Evolutionary conservation across 1,139 yeast genomes (phyloP), one percentile per base, ranked within the genome.

Genomic region (Sporopachydermia cereana): DNA sequence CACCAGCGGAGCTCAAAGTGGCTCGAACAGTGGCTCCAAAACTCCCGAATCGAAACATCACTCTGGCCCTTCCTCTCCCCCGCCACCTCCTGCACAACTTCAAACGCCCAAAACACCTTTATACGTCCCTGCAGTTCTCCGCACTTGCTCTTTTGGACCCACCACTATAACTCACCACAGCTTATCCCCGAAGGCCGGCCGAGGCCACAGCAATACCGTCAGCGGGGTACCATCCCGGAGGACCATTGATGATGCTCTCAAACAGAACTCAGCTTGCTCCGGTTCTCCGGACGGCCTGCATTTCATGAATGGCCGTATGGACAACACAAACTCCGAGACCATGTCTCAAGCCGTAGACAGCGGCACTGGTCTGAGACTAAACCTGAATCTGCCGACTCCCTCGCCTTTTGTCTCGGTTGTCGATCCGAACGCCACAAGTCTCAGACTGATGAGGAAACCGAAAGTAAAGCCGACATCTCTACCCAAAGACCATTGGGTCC

Each of bases 71-170:
- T 39, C 49, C 20, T 43, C 45, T 3, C 49, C 48, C 34, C 48
- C 44, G n/a, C 47, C 45, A 31, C 62, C 60, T 16, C 56, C 61
- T 7, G 57, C 55, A 43, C 69, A 65, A 49, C 55, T 65, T 39
- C 57, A 63, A 16, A 59, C 60, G 41, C 85, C 86, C 47, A 75
- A 88, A 56, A 80, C 84, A 54, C 96, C 96, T 3, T 67, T 88
- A 68, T 88, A 86, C 58, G 72, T 84, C 0, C 96, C 97, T 0
- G 96, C 96, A 0, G 97, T 88, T 3, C 67, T 89, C 46, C 70
- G 96, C 27, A 77, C 74, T 56, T 0, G 63, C 58, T 46, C 64
- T 72, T 1, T 67, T 66, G 45, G 54, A 66, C 41, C 65, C 62
- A 21, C 62, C 46, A 45, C 62, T 22, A 45, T 27, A 36, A 47